A percentile compares a stretch with the other conserved stretches of the same genome.
phyloP scores from a whole-genome alignment of 345 rosid genomes.

The Melaleuca quinquenervia region DNA sequence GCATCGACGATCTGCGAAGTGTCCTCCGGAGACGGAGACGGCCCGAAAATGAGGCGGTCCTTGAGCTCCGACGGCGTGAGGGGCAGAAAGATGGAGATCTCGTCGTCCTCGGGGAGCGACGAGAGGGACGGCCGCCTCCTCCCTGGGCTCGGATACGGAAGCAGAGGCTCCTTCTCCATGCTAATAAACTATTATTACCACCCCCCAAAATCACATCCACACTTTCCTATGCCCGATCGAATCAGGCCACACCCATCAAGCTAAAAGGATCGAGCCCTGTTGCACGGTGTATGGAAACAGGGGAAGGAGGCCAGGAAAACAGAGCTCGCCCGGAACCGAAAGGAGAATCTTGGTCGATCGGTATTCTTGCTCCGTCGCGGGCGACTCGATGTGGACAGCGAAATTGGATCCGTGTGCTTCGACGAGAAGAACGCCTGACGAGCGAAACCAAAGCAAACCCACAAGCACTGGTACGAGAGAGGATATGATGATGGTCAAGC shows the following conservation, averaged over 20 bases:
- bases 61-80: slow-evolving; percentile 51
- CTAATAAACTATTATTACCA: background rate
- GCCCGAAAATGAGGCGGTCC: slow-evolving; percentile 67
- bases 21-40: slow-evolving; percentile 23
- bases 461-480: background rate
- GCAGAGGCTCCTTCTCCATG: slow-evolving; percentile 57
- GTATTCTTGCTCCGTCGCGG: background rate
- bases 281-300: background rate
- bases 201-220: background rate
- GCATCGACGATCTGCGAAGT: slow-evolving; percentile 40
- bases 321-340: background rate
- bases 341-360: background rate
- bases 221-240: background rate
- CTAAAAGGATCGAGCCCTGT: background rate
- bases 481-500: background rate
- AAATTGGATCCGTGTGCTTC: background rate
- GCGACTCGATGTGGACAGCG: background rate
- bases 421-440: background rate
- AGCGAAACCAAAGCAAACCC: background rate
- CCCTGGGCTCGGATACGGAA: slow-evolving; percentile 30
- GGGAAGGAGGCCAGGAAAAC: background rate
- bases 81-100: slow-evolving; percentile 37
- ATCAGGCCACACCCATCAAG: background rate
- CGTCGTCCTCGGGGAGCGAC: slow-evolving; percentile 59
- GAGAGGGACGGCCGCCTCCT: slow-evolving; percentile 21